Evolutionary conservation across 768 basidiomycete species (phyloP), one percentile per base, ranked within the genome.

Genomic region (Naematelia aurantialba): DNA sequence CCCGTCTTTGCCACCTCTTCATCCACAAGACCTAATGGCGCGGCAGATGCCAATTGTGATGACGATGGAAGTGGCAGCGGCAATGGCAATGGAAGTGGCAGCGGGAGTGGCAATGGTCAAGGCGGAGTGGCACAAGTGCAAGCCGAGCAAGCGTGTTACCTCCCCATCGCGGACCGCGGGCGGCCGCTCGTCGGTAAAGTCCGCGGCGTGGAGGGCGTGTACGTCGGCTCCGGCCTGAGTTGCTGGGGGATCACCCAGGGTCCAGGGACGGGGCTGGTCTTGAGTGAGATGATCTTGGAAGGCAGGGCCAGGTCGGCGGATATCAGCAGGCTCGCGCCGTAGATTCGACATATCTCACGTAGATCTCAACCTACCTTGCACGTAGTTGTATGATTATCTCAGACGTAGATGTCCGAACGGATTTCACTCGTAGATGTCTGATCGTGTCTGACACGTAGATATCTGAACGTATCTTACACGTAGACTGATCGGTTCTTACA

Each of bases 111-210:
- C n/a, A n/a, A n/a, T n/a, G n/a, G n/a, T n/a, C n/a, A n/a, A n/a
- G n/a, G n/a, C n/a, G n/a, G n/a, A n/a, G 77, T 80, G 42, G 81
- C 81, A 21, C 85, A 84, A 1, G 74, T 75, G 0, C 80, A 83
- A 44, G 78, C 70, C 31, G 78, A 80, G 39, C 85, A 87, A 76
- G 89, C 89, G 4, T 94, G 91, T 72, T 92, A 84, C 74, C 76
- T 93, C 57, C 90, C 91, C 0, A 79, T 82, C 4, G 80, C 77
- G 50, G 70, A 71, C 39, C 61, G 72, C 11, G 86, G 84, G 1
- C 85, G 85, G 2, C 90, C 90, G 0, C 84, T 91, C 45, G 76
- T 94, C 1, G 89, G 88, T 0, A 82, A 84, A 64, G 84, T 85
- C 12, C 74, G 70, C 22, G 80, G 85, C 39, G 83, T 84, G 2